Base-by-base conservation (phyloP, 2,329 filamentous ascomycete genomes). In the Botrytis tulipae region DNA sequence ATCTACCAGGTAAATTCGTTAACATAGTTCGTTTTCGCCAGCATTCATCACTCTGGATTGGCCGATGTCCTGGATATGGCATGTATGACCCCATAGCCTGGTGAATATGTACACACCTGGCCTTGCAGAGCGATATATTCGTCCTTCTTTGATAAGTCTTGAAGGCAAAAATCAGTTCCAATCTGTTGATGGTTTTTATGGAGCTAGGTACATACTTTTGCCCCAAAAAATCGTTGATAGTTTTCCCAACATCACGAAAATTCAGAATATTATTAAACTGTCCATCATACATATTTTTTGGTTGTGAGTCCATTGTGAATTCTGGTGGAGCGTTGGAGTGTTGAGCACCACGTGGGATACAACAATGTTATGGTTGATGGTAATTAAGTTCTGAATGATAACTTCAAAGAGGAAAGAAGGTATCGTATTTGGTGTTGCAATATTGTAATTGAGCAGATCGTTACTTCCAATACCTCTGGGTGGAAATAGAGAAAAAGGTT, bases 181-280 rank as follows among this genome's bases (percentile, higher is more conserved):
- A 2, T 20, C 62, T 40, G 16, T 44, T 25, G 51, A 29, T 3
- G 32, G 40, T 40, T 1, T 22, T 51, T 14, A 61, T 37, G 40
- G 44, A 4, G 25, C 25, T n/a, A 14, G 22, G 25, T 65, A 79
- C 83, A 77, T 83, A 90, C 90, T 85, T 87, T 75, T 84, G 83
- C 37, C 86, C 86, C 7, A 88, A 81, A 75, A 87, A 87, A 40
- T 82, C 79, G 78, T 94, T 94, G 77, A 93, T 85, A 0, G 88
- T 90, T 75, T 85, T 84, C 59, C 90, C 92, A 61, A 95, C 90
- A 84, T 95, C 93, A 73, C 93, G 89, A 80, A 95, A 93, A 81
- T 95, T 95, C 78, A 91, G 83, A 69, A 95, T 86, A 70, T 86
- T 87, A 74, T 90, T 85, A 76, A 91, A 84, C 18, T 74, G 72